phyloP scores from a whole-genome alignment of 2,329 filamentous ascomycete genomes.

The Phoma sp. region DNA sequence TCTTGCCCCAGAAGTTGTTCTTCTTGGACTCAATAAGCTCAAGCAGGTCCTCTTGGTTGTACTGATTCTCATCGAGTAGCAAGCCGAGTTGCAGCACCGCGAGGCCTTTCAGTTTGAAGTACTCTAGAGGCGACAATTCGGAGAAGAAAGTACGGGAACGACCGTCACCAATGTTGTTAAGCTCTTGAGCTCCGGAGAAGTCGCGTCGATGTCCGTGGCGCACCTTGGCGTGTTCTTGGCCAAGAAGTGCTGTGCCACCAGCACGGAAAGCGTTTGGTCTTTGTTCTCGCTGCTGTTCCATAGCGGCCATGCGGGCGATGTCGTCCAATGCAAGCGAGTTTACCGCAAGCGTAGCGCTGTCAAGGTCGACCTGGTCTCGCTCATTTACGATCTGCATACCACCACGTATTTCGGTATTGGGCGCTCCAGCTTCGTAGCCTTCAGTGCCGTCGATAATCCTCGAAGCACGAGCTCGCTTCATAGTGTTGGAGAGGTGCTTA shows the following conservation, averaged over 20 bases:
- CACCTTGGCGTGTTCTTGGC: conserved; percentile 67
- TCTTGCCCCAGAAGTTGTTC: conserved; percentile 96
- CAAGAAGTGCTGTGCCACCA: conserved; percentile 71
- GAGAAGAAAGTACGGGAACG: conserved; percentile 87
- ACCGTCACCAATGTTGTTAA: conserved; percentile 58
- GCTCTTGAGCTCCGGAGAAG: conserved; percentile 62
- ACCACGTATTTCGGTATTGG: conserved; percentile 61
- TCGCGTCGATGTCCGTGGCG: conserved; percentile 72
- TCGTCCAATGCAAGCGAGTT: conserved; percentile 94
- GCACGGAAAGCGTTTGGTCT: conserved; percentile 79
- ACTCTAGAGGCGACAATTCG: conserved; percentile 91
- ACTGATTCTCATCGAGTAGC: conserved; percentile 85
- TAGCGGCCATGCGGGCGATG: conserved; percentile 92
- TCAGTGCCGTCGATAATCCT: conserved; percentile 90
- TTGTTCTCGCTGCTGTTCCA: conserved; percentile 92
- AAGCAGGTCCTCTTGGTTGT: conserved; percentile 91
- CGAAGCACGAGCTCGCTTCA: conserved; percentile 87
- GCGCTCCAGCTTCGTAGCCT: conserved; percentile 71
- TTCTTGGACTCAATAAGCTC: conserved; percentile 92
- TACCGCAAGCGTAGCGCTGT: conserved; percentile 84
- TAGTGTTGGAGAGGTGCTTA: conserved; percentile 90
- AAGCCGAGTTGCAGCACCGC: conserved; percentile 96
- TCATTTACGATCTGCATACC: conserved; percentile 84
- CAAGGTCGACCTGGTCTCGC: conserved; percentile 71
- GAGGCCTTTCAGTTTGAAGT: conserved; percentile 95